Evolutionary conservation across 148 eudicot species (phyloP).

Genomic region (Diospyros lotus): DNA sequence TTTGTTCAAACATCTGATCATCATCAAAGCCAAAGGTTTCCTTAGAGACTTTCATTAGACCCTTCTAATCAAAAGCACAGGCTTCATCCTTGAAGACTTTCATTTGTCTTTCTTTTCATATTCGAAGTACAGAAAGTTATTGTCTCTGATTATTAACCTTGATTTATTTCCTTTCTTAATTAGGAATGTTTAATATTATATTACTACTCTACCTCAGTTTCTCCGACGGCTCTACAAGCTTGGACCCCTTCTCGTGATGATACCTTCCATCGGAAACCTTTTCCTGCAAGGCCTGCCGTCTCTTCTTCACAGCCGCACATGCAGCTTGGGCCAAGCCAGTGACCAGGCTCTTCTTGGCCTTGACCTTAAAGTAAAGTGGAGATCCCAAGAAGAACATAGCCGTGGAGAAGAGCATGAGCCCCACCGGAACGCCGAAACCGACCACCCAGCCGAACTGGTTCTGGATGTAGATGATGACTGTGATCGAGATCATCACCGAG

Average conservation of each 20-base stretch:
- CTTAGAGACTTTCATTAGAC: not conserved
- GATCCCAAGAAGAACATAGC: conserved; percentile 31
- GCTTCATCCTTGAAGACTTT: too few species aligned
- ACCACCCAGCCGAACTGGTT: conserved; percentile 18
- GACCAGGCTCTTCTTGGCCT: conserved; percentile 31
- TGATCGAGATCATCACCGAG: conserved; percentile 32
- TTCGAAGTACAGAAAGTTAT: too few species aligned
- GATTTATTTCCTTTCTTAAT: too few species aligned
- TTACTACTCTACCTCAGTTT: conserved; percentile 24
- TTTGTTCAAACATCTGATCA: conserved; percentile 32
- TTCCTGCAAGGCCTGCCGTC: conserved; percentile 15
- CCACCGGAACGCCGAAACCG: conserved; percentile 36
- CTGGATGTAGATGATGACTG: conserved; percentile 34
- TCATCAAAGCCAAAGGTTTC: not conserved
- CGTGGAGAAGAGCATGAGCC: conserved; percentile 27
- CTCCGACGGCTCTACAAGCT: conserved; percentile 18
- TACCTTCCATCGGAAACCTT: conserved; percentile 12
- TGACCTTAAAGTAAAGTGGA: conserved; percentile 27
- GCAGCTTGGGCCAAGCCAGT: conserved; percentile 30
- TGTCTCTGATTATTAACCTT: too few species aligned
- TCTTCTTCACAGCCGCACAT: conserved; percentile 26
- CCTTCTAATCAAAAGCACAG: not conserved
- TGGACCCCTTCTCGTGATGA: conserved; percentile 23
- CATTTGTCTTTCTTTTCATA: too few species aligned
- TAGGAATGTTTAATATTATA: too few species aligned